Evolutionary conservation across 371 early-diverging fungal genomes (phyloP), one percentile per base, ranked within the genome.

Genomic region (Apophysomyces elegans): DNA sequence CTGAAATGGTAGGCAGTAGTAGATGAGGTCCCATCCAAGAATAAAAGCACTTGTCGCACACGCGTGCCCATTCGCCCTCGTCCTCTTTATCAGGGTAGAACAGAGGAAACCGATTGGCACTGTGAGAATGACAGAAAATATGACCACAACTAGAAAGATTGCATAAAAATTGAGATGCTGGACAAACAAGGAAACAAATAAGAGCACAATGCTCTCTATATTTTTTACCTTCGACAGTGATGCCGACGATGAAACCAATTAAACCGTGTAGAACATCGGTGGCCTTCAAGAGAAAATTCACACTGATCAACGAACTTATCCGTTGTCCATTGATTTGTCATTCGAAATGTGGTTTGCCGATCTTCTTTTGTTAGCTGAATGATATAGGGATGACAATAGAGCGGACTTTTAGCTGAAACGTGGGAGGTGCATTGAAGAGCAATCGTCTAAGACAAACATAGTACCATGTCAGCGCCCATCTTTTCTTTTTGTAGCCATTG

Each of bases 41-140:
- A 45, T 65, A 71, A 50, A 73, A 73, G 58, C 74, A 73, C 32
- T 47, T 18, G 41, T 73, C 74, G 41, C 74, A 73, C 6, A 73
- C 74, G 46, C 74, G 67, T 37, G 63, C 64, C 74, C 74, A 73
- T 63, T 73, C 65, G 35, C 70, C 69, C 37, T 61, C 37, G 39
- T 59, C 46, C 32, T 26, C 32, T 26, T 43, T 39, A 21, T 64
- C 56, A 39, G 66, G 37, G 21, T 39, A 58, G 56, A 73, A 73
- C 16, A 73, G 56, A 18, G 70, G 74, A 12, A 73, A 61, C 6
- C 62, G 65, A 62, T 73, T 73, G 16, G 63, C 46, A 56, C 70
- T 69, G 45, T 73, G 74, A 4, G 62, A 38, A n/a, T 73, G 61
- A 35, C 74, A 73, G 61, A 73, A 56, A 14, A 73, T 43, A 56